phyloP scores from a whole-genome alignment of 345 rosid genomes.

The Populus tremula region DNA sequence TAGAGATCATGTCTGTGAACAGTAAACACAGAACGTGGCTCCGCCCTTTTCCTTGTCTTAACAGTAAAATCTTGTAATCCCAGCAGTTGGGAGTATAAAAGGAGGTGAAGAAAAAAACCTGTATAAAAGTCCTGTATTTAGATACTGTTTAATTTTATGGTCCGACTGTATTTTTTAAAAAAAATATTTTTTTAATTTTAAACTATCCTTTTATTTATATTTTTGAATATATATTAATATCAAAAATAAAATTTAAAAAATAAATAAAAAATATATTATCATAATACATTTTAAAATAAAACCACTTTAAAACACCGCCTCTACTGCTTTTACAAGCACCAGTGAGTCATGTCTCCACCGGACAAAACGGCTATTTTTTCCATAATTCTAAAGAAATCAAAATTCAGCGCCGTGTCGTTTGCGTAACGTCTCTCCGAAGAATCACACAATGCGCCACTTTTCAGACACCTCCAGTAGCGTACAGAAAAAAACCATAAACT shows the following conservation, averaged over 20 bases:
- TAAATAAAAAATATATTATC: too few species aligned
- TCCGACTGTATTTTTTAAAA: too few species aligned
- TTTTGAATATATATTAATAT: too few species aligned
- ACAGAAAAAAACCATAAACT: constrained; percentile 5
- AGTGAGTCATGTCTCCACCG: too few species aligned
- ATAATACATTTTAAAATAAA: too few species aligned
- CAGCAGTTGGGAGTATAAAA: background rate
- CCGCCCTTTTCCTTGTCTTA: background rate
- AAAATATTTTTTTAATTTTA: too few species aligned
- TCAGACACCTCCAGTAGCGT: background rate
- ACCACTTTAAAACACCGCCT: too few species aligned
- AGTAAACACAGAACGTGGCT: background rate
- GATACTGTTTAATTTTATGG: too few species aligned
- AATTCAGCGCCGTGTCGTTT: constrained; percentile 18
- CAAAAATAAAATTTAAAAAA: too few species aligned
- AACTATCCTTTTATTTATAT: too few species aligned
- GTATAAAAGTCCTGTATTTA: too few species aligned
- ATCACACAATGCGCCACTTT: constrained; percentile 11
- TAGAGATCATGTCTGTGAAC: background rate
- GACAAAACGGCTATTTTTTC: constrained; percentile 16
- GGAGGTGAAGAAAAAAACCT: background rate
- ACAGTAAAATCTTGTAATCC: background rate
- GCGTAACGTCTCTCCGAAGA: constrained; percentile 61
- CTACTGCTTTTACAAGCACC: too few species aligned
- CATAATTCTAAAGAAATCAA: background rate